These are phyloP conservation scores for Prinsepia uniflora DNA, from an alignment of 306 rosid species.

Conservation along the genomic window DNA sequence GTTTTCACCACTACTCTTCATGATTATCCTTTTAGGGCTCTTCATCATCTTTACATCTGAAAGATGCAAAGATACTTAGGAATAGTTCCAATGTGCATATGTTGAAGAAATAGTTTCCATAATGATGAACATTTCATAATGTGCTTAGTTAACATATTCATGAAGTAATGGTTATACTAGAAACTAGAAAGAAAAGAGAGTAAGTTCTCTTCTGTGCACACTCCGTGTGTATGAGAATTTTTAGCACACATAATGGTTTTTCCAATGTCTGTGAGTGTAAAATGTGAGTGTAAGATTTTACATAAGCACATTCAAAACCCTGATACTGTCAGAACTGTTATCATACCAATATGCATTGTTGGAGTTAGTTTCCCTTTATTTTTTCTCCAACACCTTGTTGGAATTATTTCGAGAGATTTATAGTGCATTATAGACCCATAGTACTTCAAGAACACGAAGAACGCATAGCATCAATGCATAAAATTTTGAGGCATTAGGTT, in stretches of 20 bases:
- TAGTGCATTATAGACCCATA: neutral
- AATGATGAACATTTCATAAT: too few species aligned
- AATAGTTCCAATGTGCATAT: slow-evolving; percentile 13
- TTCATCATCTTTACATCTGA: slow-evolving; percentile 79
- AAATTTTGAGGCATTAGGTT: neutral
- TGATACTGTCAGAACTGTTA: neutral
- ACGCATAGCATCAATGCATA: neutral
- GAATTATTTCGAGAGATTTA: neutral
- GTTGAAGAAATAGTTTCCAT: neutral
- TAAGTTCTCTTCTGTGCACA: neutral
- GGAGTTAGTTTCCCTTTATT: too few species aligned
- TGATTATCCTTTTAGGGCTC: slow-evolving; percentile 67
- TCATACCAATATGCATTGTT: neutral
- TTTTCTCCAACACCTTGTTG: neutral
- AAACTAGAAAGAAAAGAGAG: too few species aligned
- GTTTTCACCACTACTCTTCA: slow-evolving; percentile 48
- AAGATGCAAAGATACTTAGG: slow-evolving; percentile 32
- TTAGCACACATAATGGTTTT: neutral
- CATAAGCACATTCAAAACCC: neutral
- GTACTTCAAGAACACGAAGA: neutral
- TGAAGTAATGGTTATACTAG: neutral
- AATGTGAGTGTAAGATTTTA: neutral
- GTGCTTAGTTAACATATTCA: neutral
- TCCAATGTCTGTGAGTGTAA: neutral
- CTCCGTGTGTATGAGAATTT: neutral